Conservation (phyloP, 805 yeast genomes). For the Lipomyces orientalis region DNA sequence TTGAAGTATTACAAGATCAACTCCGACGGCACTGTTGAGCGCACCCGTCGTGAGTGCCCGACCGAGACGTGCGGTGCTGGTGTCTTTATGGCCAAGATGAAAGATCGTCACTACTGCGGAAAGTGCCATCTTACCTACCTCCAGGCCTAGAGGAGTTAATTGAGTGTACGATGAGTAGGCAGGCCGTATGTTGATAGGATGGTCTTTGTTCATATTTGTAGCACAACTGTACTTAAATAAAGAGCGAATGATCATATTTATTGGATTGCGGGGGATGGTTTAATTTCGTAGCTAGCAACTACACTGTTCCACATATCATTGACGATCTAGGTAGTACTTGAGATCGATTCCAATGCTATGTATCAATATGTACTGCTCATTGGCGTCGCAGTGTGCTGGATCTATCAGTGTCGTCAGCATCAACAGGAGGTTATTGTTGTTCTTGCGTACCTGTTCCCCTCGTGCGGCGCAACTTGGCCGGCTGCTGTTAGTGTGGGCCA, state of each 20-base stretch:
- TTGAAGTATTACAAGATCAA: constrained; percentile 99
- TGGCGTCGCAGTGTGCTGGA: too few species aligned
- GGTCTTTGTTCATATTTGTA: neutral
- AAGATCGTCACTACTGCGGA: constrained; percentile 99
- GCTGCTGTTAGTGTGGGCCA: too few species aligned
- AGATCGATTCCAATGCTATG: neutral
- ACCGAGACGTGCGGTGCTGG: constrained; percentile 95
- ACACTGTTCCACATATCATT: neutral
- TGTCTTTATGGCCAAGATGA: constrained; percentile 99
- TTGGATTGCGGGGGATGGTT: neutral
- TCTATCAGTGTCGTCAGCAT: too few species aligned
- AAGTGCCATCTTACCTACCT: constrained; percentile 93
- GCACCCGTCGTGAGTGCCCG: constrained; percentile 98
- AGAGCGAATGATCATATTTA: neutral
- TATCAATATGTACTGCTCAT: too few species aligned
- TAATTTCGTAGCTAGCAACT: neutral
- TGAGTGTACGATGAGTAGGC: neutral
- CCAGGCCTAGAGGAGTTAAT: constrained; percentile 20
- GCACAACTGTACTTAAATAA: neutral
- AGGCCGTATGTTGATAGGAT: neutral
- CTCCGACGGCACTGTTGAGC: constrained; percentile 97
- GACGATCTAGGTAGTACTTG: neutral
- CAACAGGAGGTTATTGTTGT: too few species aligned
- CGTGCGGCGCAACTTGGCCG: too few species aligned
- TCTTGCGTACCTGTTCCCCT: too few species aligned